phyloP scores from a whole-genome alignment of 2,329 filamentous ascomycete species.

The Penicillium hesseltinei region DNA sequence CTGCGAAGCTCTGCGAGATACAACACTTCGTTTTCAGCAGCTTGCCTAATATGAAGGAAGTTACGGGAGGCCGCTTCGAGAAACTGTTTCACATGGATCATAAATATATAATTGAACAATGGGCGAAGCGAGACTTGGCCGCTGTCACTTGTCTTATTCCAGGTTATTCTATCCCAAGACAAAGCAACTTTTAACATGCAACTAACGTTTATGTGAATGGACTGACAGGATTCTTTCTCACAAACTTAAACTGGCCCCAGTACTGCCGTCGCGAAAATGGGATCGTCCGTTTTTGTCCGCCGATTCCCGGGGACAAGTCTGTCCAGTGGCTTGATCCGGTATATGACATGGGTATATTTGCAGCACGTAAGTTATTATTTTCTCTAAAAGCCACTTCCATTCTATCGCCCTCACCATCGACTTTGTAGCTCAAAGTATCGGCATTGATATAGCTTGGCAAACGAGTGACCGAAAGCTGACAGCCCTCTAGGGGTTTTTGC shows the following conservation, averaged over 20 bases:
- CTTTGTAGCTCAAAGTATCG: neutral
- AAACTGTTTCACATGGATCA: neutral
- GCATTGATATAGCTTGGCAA: neutral
- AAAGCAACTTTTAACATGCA: neutral
- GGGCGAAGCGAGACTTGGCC: neutral
- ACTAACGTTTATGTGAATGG: neutral
- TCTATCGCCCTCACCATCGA: neutral
- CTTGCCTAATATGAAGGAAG: neutral
- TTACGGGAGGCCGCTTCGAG: neutral
- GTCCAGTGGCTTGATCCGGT: neutral
- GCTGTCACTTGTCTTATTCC: neutral
- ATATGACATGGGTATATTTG: neutral
- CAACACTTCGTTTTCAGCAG: neutral
- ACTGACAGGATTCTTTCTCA: neutral
- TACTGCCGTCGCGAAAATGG: neutral
- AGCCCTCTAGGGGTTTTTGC: neutral
- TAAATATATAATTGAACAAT: neutral
- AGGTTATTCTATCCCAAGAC: neutral
- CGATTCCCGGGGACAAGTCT: neutral
- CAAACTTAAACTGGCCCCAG: neutral
- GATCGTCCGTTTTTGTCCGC: neutral
- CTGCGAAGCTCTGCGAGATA: neutral
- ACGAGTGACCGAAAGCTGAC: neutral
- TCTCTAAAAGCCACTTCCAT: neutral
- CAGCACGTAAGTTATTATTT: neutral